These are phyloP conservation scores for Maudiozyma bulderi DNA, from an alignment of 805 yeast species.

Conservation along the genomic window DNA sequence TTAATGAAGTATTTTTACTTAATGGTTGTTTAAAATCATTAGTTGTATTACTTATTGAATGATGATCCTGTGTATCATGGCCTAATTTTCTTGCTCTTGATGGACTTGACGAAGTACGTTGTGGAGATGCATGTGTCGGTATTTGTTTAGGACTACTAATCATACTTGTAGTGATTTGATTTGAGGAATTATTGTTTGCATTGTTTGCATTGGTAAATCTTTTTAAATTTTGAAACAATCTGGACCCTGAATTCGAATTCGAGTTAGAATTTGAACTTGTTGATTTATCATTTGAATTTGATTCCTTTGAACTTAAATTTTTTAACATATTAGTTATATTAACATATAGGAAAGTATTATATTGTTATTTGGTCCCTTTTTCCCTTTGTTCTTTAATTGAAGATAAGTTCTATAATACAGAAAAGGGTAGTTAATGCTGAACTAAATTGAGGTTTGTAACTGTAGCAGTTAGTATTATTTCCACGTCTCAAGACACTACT, in stretches of 20 bases:
- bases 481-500: too few relatives aligned
- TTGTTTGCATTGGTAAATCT: conserved; percentile 14
- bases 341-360: too few relatives aligned
- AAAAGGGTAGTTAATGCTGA: too few relatives aligned
- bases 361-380: too few relatives aligned
- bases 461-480: too few relatives aligned
- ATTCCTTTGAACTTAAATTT: conserved; percentile 2
- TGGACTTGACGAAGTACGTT: neutral
- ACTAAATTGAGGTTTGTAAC: too few relatives aligned
- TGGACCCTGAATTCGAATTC: conserved; percentile 11
- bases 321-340: conserved; percentile 5
- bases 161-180: conserved; percentile 6
- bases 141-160: neutral
- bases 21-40: conserved; percentile 15
- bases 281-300: conserved; percentile 3
- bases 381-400: too few relatives aligned
- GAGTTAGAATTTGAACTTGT: conserved; percentile 6
- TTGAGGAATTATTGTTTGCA: neutral
- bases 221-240: conserved; percentile 22
- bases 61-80: neutral
- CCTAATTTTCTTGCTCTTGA: neutral
- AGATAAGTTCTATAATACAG: too few relatives aligned
- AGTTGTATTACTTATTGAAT: neutral
- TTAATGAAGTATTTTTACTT: conserved; percentile 21
- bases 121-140: neutral